A percentile compares a stretch with the other conserved stretches of the same genome.
Conservation (phyloP, 139 green algal species). For the Chlorella sp. region DNA sequence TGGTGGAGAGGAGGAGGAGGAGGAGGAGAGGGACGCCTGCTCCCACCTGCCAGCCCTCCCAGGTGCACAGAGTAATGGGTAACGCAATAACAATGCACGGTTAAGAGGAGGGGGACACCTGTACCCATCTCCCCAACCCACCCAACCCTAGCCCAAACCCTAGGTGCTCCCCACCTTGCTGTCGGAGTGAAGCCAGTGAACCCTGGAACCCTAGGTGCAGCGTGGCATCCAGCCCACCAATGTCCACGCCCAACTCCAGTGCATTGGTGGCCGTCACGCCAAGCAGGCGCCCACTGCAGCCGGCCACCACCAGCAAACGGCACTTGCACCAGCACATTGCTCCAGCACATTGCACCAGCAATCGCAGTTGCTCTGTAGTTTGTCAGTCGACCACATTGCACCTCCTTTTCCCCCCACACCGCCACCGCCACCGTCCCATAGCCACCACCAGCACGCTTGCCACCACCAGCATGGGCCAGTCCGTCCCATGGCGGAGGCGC, state of each 20-base stretch:
- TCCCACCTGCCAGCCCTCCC: slow-evolving; percentile 24
- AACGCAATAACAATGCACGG: no score
- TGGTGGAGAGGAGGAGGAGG: no score
- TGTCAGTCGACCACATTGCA: no score
- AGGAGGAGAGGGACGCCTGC: no score
- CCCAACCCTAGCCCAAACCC: background rate
- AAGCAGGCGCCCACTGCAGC: slow-evolving; percentile 25
- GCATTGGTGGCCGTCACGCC: slow-evolving; percentile 90
- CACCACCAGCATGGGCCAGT: no score
- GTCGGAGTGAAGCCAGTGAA: slow-evolving; percentile 76
- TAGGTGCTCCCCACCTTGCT: slow-evolving; percentile 52
- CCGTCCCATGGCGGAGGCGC: no score
- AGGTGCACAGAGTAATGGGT: background rate
- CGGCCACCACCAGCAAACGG: background rate
- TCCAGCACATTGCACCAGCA: no score
- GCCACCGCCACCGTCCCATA: no score
- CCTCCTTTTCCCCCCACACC: no score
- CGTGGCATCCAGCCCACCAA: slow-evolving; percentile 90
- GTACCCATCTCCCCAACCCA: background rate
- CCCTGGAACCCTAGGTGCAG: slow-evolving; percentile 79
- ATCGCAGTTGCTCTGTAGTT: no score
- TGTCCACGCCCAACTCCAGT: slow-evolving; percentile 93
- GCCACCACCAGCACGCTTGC: no score
- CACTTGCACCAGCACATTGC: background rate
- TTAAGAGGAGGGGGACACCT: no score